A percentile compares a stretch with the other conserved stretches of the same genome.
These are phyloP conservation scores for Pezicula radicicola DNA, from an alignment of 2,329 filamentous ascomycete genomes.

Conservation along the genomic window DNA sequence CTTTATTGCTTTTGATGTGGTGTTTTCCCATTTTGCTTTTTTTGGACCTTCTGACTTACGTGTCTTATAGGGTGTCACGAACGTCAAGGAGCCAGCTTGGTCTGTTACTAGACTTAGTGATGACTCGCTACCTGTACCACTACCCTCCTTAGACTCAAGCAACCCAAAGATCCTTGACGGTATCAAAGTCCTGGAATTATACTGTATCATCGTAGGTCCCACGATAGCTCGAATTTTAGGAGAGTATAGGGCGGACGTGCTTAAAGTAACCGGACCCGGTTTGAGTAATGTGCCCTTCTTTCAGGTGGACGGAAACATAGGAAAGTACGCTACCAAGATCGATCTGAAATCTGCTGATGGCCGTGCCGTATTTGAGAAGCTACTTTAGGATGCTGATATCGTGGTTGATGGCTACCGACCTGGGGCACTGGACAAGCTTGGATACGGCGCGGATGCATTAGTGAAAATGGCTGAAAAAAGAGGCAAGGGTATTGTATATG, in stretches of 20 bases:
- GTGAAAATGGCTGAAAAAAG: constrained; percentile 47
- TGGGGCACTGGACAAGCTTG: constrained; percentile 57
- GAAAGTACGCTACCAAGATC: constrained; percentile 62
- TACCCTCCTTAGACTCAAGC: constrained; percentile 24
- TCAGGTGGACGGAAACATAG: constrained; percentile 67
- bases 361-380: constrained; percentile 49
- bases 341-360: constrained; percentile 54
- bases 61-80: constrained; percentile 31
- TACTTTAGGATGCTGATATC: constrained; percentile 61
- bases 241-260: constrained; percentile 69
- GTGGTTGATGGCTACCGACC: constrained; percentile 67
- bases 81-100: constrained; percentile 39
- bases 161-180: constrained; percentile 42
- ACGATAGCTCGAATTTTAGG: constrained; percentile 65
- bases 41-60: too few species aligned
- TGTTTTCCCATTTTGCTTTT: too few species aligned
- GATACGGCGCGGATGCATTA: constrained; percentile 55
- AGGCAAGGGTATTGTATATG: constrained; percentile 57
- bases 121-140: constrained; percentile 37
- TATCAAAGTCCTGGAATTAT: constrained; percentile 70
- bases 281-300: constrained; percentile 68
- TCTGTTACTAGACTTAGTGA: constrained; percentile 47
- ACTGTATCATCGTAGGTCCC: constrained; percentile 70
- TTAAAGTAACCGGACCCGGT: constrained; percentile 64
- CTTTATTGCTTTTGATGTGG: not conserved